Conservation (phyloP, 306 rosid genomes). For the Cucurbita pepo region DNA sequence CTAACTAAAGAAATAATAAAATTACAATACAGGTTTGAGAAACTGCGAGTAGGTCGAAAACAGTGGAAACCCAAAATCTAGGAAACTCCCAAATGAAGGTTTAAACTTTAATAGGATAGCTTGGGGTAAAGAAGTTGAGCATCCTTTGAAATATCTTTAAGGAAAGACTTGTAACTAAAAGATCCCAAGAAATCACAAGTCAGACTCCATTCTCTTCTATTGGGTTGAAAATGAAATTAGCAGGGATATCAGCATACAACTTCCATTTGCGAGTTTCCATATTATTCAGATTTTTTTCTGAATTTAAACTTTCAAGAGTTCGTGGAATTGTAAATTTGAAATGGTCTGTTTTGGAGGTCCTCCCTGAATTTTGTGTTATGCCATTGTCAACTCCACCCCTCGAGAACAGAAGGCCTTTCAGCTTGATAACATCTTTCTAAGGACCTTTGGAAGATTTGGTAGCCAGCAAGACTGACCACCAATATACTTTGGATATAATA, state of each 20-base stretch:
- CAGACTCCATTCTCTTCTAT: not conserved
- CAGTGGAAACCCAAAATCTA: not conserved
- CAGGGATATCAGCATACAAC: not conserved
- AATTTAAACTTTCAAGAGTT: not conserved
- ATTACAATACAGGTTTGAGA: not conserved
- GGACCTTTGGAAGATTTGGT: no score
- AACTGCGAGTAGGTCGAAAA: not conserved
- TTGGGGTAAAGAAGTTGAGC: not conserved
- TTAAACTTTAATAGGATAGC: not conserved
- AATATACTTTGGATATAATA: no score
- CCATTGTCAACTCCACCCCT: not conserved
- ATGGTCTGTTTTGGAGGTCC: not conserved
- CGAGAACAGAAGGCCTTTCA: no score
- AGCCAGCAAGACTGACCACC: no score
- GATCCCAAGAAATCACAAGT: not conserved
- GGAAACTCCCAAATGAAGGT: not conserved
- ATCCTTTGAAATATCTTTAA: not conserved
- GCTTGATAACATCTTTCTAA: no score
- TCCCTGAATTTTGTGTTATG: not conserved
- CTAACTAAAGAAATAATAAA: not conserved
- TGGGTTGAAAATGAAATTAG: not conserved
- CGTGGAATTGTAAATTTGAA: not conserved
- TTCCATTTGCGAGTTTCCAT: not conserved
- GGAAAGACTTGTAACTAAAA: not conserved
- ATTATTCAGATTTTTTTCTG: not conserved